Evolutionary conservation across 2,329 filamentous ascomycete species (phyloP).

Genomic region (Arachnomyces sp.): DNA sequence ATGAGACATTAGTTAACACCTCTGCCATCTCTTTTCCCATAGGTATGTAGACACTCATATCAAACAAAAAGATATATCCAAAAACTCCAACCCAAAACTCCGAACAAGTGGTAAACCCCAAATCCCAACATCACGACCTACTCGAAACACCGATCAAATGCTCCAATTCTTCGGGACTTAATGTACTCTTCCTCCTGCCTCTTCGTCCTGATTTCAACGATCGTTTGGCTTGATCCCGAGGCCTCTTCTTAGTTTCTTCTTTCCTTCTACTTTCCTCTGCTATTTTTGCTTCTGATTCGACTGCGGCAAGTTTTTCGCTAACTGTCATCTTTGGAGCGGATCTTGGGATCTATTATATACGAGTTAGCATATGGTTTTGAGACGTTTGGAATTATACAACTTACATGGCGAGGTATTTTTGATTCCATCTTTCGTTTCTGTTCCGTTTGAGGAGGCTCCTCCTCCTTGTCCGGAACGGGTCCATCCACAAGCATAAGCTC

Average conservation of each 20-base stretch:
- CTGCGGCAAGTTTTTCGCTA: slow-evolving; percentile 36
- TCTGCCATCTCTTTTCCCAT: slow-evolving; percentile 10
- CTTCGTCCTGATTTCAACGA: slow-evolving; percentile 6
- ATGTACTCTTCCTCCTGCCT: slow-evolving; percentile 18
- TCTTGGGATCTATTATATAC: slow-evolving; percentile 8
- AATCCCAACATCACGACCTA: too few relatives aligned
- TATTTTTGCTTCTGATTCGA: slow-evolving; percentile 36
- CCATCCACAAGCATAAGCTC: slow-evolving; percentile 29
- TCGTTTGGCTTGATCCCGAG: slow-evolving; percentile 20
- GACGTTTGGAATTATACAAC: slow-evolving; percentile 7
- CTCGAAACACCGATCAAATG: background rate
- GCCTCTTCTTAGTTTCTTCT: slow-evolving; percentile 29
- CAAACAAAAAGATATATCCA: too few relatives aligned
- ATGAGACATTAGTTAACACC: slow-evolving; percentile 1
- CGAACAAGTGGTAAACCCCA: too few relatives aligned
- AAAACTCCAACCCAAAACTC: too few relatives aligned
- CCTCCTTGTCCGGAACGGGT: slow-evolving; percentile 22
- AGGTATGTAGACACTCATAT: slow-evolving; percentile 9
- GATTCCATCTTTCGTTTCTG: slow-evolving; percentile 21
- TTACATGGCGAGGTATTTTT: slow-evolving; percentile 24
- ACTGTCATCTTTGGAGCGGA: slow-evolving; percentile 27
- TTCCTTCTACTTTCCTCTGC: slow-evolving; percentile 28
- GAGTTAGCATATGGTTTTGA: slow-evolving; percentile 4
- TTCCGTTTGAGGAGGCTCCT: slow-evolving; percentile 17
- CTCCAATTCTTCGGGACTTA: slow-evolving; percentile 8